These are phyloP conservation scores for Linderniella brevidens DNA, from an alignment of 257 asterid genomes.

Conservation along the genomic window DNA sequence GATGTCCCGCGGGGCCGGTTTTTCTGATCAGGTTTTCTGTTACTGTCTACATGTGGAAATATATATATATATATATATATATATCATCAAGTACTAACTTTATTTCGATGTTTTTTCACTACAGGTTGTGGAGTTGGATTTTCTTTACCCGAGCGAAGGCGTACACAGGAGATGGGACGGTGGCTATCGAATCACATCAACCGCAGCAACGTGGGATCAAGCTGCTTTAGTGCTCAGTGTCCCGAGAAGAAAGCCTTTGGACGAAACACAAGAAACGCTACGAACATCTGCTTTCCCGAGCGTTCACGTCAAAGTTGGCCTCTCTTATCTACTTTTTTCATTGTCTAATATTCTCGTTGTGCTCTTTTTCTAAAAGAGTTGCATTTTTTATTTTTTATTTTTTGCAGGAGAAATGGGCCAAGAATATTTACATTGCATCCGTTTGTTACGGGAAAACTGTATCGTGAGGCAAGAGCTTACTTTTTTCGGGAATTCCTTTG, in stretches of 20 bases:
- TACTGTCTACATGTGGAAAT: not conserved
- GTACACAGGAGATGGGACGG: constrained; percentile 54
- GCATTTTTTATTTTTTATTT: not conserved
- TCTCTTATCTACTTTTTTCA: not conserved
- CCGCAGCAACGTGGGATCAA: constrained; percentile 58
- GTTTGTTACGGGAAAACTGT: constrained; percentile 28
- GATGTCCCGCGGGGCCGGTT: constrained; percentile 69
- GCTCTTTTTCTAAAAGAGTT: not conserved
- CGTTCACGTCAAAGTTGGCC: constrained; percentile 36
- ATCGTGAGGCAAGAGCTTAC: constrained; percentile 11
- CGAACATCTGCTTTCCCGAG: constrained; percentile 49
- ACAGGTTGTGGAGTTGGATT: constrained; percentile 64
- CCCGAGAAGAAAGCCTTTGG: constrained; percentile 32
- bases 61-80: not conserved
- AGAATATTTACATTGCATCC: constrained; percentile 23
- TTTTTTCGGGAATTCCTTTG: not conserved
- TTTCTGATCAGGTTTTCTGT: constrained; percentile 37
- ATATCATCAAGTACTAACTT: not conserved
- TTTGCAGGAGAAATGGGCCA: constrained; percentile 34
- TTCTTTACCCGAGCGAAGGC: constrained; percentile 72
- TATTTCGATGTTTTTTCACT: not conserved
- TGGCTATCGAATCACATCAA: constrained; percentile 55
- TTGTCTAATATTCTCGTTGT: not conserved
- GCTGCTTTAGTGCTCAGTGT: constrained; percentile 52
- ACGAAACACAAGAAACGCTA: constrained; percentile 50